phyloP scores from a whole-genome alignment of 768 basidiomycete genomes.

The Sarcodon aspratus region DNA sequence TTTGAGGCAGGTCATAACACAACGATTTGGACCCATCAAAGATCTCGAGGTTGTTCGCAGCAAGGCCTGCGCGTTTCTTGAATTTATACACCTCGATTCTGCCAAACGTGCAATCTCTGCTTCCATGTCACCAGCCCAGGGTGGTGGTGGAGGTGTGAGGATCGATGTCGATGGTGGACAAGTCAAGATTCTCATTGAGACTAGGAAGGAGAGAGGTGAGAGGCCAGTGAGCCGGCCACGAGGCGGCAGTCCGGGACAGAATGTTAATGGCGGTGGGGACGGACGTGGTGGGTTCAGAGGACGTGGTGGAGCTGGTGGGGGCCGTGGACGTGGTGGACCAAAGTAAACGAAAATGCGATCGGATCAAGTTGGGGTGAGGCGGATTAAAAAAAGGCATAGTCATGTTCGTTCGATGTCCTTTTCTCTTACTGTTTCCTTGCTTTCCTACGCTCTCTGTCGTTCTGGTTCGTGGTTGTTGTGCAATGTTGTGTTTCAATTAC shows the following conservation, averaged over 20 bases:
- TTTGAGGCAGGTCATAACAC: conserved; percentile 37
- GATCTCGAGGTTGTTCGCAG: conserved; percentile 80
- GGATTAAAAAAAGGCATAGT: neutral
- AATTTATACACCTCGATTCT: conserved; percentile 66
- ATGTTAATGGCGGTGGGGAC: conserved; percentile 21
- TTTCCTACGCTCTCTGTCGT: too few relatives aligned
- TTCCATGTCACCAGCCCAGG: conserved; percentile 50
- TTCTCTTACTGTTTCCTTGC: too few relatives aligned
- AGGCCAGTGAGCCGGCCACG: conserved; percentile 52
- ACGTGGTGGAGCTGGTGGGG: conserved; percentile 30
- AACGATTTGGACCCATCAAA: conserved; percentile 72
- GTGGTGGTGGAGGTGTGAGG: conserved; percentile 85
- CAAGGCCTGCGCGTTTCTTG: conserved; percentile 93
- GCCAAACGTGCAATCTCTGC: conserved; percentile 81
- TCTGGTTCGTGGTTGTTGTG: too few relatives aligned
- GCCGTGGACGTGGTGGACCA: conserved; percentile 28
- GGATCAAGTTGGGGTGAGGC: neutral
- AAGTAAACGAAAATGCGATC: neutral
- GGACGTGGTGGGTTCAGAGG: conserved; percentile 39
- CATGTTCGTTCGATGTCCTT: too few relatives aligned
- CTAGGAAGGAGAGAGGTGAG: conserved; percentile 87
- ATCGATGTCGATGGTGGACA: conserved; percentile 49
- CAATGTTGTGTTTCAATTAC: too few relatives aligned
- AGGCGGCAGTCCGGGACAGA: conserved; percentile 40
- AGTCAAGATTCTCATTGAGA: conserved; percentile 68